Evolutionary conservation across 805 yeast genomes (phyloP).

Genomic region (Suhomyces emberorum): DNA sequence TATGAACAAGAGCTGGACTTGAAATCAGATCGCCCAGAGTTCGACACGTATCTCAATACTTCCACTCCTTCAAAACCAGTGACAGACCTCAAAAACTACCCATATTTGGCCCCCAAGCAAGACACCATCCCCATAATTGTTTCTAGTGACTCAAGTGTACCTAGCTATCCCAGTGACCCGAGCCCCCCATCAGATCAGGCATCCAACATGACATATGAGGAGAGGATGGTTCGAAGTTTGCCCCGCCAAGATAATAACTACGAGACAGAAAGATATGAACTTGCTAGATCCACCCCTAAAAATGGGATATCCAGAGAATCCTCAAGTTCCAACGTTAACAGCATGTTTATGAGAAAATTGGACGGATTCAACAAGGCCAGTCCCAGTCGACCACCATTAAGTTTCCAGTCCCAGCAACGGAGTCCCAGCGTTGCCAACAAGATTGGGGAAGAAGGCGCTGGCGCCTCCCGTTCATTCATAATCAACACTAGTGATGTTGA

Average conservation of each 20-base stretch:
- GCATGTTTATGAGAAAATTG: conserved; percentile 8
- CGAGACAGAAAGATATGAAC: neutral
- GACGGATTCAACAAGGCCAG: conserved; percentile 3
- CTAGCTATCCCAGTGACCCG: too few species aligned
- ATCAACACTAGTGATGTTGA: conserved; percentile 11
- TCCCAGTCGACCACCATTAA: conserved; percentile 1
- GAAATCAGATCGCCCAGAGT: too few species aligned
- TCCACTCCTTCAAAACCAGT: too few species aligned
- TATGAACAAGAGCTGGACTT: too few species aligned
- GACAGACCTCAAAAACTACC: too few species aligned
- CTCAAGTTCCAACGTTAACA: conserved; percentile 5
- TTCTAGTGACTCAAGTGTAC: too few species aligned
- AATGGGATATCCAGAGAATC: conserved; percentile 3
- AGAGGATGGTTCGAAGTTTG: neutral
- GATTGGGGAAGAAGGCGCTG: conserved; percentile 4
- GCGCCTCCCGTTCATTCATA: conserved; percentile 4
- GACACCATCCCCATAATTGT: too few species aligned
- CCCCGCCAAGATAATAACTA: too few species aligned
- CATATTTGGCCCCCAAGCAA: too few species aligned
- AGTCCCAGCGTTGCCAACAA: conserved; percentile 6
- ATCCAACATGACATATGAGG: neutral
- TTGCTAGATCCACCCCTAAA: neutral
- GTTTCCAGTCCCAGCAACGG: conserved; percentile 8
- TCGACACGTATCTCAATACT: too few species aligned
- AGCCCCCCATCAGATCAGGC: neutral